Evolutionary conservation across 331 rosid genomes (phyloP).

Genomic region (Malus hybrid): DNA sequence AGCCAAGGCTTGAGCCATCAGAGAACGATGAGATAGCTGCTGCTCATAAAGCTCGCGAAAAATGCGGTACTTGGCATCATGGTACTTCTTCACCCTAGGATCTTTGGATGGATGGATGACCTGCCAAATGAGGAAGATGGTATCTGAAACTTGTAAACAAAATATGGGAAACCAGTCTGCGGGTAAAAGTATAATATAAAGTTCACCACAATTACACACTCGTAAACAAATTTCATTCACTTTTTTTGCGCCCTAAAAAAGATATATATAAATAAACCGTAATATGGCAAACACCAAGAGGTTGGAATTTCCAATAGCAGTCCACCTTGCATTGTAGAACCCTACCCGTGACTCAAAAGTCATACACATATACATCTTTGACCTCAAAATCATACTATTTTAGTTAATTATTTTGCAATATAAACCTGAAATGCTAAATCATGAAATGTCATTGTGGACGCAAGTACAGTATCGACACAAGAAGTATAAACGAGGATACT

Average conservation of each 20-base stretch:
- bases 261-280: background rate
- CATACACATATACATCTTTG: background rate
- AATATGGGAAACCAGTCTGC: background rate
- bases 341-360: background rate
- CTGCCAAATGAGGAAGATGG: constrained; percentile 31
- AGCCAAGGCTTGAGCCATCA: constrained; percentile 64
- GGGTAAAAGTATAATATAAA: background rate
- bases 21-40: constrained; percentile 71
- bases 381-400: background rate
- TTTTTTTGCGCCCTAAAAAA: background rate
- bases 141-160: background rate
- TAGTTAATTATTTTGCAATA: background rate
- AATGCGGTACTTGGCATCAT: constrained; percentile 69
- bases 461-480: background rate
- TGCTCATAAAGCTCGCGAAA: constrained; percentile 71
- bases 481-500: background rate
- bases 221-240: background rate
- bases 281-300: background rate
- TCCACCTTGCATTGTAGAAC: background rate
- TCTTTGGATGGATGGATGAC: constrained; percentile 72
- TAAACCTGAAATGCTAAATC: background rate
- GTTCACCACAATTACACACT: background rate
- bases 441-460: background rate
- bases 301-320: background rate
- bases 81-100: constrained; percentile 82